Conservation (phyloP, 345 rosid species). For the Linum trigynum region DNA sequence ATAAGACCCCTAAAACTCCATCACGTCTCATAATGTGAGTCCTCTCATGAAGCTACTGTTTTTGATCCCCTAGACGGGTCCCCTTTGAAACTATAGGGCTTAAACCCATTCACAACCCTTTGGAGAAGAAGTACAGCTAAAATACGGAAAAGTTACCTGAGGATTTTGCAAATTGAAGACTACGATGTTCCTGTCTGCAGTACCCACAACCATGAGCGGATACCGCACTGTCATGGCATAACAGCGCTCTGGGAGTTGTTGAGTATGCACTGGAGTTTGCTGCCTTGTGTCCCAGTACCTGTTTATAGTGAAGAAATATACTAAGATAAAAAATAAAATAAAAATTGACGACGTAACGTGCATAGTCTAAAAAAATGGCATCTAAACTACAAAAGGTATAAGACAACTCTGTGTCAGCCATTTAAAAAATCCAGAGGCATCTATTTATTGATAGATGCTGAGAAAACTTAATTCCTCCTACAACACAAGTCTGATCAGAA, state of each 20-base stretch:
- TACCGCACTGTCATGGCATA: conserved; percentile 72
- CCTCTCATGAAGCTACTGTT: neutral
- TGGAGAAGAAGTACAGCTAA: neutral
- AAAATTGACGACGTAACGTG: neutral
- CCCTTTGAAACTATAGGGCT: neutral
- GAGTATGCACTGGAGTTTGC: conserved; percentile 76
- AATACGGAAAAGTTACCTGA: conserved; percentile 44
- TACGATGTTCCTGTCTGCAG: conserved; percentile 88
- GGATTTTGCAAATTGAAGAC: conserved; percentile 83
- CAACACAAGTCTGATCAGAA: neutral
- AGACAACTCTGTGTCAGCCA: neutral
- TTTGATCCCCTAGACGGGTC: neutral
- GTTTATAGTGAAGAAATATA: conserved; percentile 7
- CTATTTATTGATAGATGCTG: neutral
- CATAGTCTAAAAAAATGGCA: neutral
- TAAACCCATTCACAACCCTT: neutral
- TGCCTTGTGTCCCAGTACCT: conserved; percentile 98
- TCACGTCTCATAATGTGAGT: neutral
- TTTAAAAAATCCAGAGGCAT: neutral
- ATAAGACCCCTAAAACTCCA: neutral
- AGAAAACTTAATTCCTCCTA: neutral
- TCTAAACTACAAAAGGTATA: neutral
- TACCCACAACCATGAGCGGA: conserved; percentile 94
- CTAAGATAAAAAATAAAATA: neutral
- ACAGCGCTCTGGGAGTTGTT: conserved; percentile 92